Base-by-base conservation (phyloP, 176 grass and related monocot species). In the Eremochloa ophiuroides region DNA sequence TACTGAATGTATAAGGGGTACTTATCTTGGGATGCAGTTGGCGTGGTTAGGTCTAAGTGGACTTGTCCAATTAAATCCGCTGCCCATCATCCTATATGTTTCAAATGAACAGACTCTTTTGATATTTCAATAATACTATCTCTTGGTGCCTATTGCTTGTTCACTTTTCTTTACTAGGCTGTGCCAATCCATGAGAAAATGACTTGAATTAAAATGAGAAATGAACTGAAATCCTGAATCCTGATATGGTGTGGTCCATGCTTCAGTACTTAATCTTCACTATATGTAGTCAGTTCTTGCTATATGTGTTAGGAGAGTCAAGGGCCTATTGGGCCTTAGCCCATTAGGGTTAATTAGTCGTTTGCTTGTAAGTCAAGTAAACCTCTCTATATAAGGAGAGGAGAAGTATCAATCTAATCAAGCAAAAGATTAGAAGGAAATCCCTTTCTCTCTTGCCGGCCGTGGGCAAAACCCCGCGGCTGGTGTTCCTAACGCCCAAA, bases 141-240 rank as follows among this genome's bases (percentile, higher is more conserved):
- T 69, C 12, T 41, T 26, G 16, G 3, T 39, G 38, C 27, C 8
- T 73, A 16, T 12, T 69, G 15, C 6, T 65, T 38, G 5, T 51
- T 66, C 44, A 53, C 26, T 31, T 64, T 74, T 53, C 11, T 83
- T 64, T 30, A 48, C 1, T 48, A 44, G 63, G 58, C 8, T 75
- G 25, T 29, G 23, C 31, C 58, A 51, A 22, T 63, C 28, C 59
- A 66, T 83, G 71, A 28, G 13, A 75, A 83, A 83, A 55, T 83
- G 25, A 11, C 62, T 76, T 76, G 9, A 41, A 68, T 30, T 65
- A n/a, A 76, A 50, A 30, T 68, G 33, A 44, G 53, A 84, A 67
- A 84, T 35, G 14, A 58, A 70, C 18, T 41, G 2, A 59, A 70
- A 72, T 85, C 40, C 30, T 85, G 61, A 70, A 72, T 85, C 40